Base-by-base conservation (phyloP, 225 moss, liverwort and hornwort genomes). In the Pseudisothecium myosuroides region DNA sequence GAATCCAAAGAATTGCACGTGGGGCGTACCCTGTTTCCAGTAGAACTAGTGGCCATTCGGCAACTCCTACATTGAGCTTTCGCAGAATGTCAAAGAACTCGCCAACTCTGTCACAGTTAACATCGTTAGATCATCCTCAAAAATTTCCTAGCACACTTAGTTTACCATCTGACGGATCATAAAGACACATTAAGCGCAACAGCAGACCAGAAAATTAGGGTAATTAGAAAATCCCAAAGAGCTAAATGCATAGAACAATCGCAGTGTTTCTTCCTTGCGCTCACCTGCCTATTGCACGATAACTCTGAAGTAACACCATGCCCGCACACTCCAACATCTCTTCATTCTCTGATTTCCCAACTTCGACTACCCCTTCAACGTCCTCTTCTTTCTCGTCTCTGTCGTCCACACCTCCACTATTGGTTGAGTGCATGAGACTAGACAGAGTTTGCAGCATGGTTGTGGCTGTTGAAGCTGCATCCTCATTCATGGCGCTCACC, bases 241-340 rank as follows among this genome's bases (percentile, higher is more conserved):
- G 52, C 61, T 32, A 66, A 32, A 50, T 19, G 74, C 68, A 68
- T 45, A 69, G 21, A 84, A 75, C 37, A 67, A 80, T 82, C 32
- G 52, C 64, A 52, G 47, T n/a, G 50, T 34, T 52, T 52, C 73
- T 66, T 76, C 62, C 65, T 79, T 61, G 12, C 37, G 80, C 91
- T 90, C 88, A 92, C 95, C 95, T 92, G 90, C 95, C 93, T 64
- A 91, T 68, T 81, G 90, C 93, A 84, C 90, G 91, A 69, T 91
- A 95, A 87, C 93, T 93, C 85, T 95, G 95, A 71, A 95, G 91
- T 88, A 95, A 87, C 31, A 95, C 95, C 93, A 95, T 95, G 89
- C 95, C 95, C 47, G 95, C 93, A 85, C 93, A 93, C 79, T 95
- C 93, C 83, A 95, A 74, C 92, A 95, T 92, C 49, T 92, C 90